phyloP scores from a whole-genome alignment of 306 rosid genomes.

The Quercus aquifolioides region DNA sequence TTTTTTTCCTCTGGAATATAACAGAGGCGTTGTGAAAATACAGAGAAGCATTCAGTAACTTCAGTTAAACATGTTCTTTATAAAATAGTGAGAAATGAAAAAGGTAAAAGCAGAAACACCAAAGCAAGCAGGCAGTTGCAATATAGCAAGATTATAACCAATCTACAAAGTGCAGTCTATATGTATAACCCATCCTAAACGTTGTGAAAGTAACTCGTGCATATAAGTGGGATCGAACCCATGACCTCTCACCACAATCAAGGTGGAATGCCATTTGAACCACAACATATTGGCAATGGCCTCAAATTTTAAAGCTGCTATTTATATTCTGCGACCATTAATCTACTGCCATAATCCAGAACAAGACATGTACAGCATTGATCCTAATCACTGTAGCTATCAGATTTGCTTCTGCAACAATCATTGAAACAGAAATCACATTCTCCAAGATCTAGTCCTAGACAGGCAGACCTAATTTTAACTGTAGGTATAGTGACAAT shows the following conservation, averaged over 20 bases:
- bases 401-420: constrained; percentile 17
- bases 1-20: background rate
- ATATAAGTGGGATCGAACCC: too few relatives aligned
- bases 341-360: background rate
- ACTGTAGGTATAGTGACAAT: too few relatives aligned
- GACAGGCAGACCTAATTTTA: too few relatives aligned
- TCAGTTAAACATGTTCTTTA: background rate
- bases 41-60: background rate
- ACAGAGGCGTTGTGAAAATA: background rate
- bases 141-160: too few relatives aligned
- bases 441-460: background rate
- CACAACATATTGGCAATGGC: too few relatives aligned
- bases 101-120: background rate
- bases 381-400: background rate
- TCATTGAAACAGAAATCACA: constrained; percentile 13
- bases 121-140: background rate
- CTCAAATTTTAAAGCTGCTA: background rate
- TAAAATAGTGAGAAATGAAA: background rate
- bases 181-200: too few relatives aligned
- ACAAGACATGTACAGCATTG: background rate
- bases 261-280: too few relatives aligned
- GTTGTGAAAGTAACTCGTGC: too few relatives aligned
- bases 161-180: too few relatives aligned
- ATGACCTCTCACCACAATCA: too few relatives aligned
- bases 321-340: background rate